phyloP scores from a whole-genome alignment of 2,329 filamentous ascomycete species.

The Corniculantispora saksenae region DNA sequence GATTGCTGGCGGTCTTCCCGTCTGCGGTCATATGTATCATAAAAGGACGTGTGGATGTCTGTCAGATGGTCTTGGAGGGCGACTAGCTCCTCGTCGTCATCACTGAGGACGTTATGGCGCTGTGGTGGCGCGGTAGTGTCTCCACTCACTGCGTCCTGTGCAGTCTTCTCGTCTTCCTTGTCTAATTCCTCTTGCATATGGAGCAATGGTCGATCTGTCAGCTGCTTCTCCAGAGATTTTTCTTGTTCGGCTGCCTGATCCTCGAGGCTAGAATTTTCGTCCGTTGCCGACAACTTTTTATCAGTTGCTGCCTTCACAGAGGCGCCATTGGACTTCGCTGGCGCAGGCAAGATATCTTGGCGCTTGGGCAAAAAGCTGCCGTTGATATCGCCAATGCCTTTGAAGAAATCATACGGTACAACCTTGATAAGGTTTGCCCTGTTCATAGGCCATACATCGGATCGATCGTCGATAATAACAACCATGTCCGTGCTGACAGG shows the following conservation, averaged over 20 bases:
- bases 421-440: conserved; percentile 93
- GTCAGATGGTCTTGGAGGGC: conserved; percentile 76
- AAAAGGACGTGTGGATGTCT: conserved; percentile 77
- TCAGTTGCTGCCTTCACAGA: background rate
- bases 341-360: conserved; percentile 49
- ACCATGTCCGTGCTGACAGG: conserved; percentile 99
- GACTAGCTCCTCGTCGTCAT: conserved; percentile 82
- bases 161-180: conserved; percentile 60
- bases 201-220: conserved; percentile 84
- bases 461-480: conserved; percentile 95
- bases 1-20: conserved; percentile 37
- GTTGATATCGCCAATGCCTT: conserved; percentile 97
- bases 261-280: conserved; percentile 68
- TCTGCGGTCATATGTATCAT: conserved; percentile 73
- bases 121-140: conserved; percentile 39
- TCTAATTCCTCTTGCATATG: conserved; percentile 91
- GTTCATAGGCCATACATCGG: conserved; percentile 92
- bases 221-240: conserved; percentile 81
- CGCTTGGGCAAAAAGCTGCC: conserved; percentile 91
- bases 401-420: conserved; percentile 94
- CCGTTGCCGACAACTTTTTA: conserved; percentile 53
- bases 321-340: conserved; percentile 28
- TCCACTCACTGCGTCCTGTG: conserved; percentile 29
- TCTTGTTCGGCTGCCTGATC: conserved; percentile 84
- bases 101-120: conserved; percentile 77